phyloP scores from a whole-genome alignment of 805 yeast species.

The Suhomyces vadensis region DNA sequence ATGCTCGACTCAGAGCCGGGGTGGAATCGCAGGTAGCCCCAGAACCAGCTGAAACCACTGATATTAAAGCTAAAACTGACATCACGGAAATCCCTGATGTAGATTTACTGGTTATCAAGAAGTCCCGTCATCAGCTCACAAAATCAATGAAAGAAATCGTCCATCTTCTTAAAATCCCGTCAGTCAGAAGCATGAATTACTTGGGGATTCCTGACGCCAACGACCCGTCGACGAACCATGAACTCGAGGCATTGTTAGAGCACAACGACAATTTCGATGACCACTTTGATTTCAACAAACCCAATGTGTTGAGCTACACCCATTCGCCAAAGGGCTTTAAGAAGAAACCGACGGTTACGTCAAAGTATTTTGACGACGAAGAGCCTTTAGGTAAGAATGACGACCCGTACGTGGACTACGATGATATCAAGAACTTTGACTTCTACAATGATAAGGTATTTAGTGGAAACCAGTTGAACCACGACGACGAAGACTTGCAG shows the following conservation, averaged over 20 bases:
- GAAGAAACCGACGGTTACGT: constrained; percentile 9
- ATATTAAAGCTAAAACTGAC: neutral
- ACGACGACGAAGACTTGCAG: constrained; percentile 4
- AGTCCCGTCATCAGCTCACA: constrained; percentile 33
- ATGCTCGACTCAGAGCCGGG: constrained; percentile 3
- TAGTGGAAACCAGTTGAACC: constrained; percentile 5
- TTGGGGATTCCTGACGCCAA: constrained; percentile 24
- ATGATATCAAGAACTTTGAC: constrained; percentile 5
- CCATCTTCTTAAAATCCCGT: constrained; percentile 32
- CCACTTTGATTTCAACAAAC: constrained; percentile 13
- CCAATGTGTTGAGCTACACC: neutral
- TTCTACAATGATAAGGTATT: constrained; percentile 8
- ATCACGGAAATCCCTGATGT: constrained; percentile 30
- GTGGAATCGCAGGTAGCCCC: neutral
- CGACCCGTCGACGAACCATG: constrained; percentile 13
- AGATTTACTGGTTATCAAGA: constrained; percentile 33
- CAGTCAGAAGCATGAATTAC: constrained; percentile 18
- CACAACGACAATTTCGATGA: constrained; percentile 15
- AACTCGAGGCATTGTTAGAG: constrained; percentile 18
- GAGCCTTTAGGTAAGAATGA: neutral
- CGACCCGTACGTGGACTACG: constrained; percentile 5
- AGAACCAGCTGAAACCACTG: neutral
- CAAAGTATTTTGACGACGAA: constrained; percentile 9
- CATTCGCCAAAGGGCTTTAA: constrained; percentile 1
- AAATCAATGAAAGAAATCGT: constrained; percentile 39